Evolutionary conservation across 192 early-diverging fungal genomes (phyloP).

Genomic region (Radiomyces spectabilis): DNA sequence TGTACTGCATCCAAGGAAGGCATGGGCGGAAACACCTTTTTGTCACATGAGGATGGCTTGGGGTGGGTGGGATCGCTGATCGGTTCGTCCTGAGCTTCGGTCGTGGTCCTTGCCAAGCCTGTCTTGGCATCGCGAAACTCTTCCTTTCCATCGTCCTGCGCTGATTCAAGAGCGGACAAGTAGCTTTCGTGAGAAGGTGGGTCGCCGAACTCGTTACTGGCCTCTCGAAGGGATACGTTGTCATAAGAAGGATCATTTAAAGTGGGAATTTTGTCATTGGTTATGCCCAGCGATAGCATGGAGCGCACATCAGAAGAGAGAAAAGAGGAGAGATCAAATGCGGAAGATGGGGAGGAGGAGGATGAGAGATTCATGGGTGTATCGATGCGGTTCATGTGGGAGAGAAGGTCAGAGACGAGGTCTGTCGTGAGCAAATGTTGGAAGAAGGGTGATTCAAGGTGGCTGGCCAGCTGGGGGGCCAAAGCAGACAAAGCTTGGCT

Average conservation of each 20-base stretch:
- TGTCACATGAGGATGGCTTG: not conserved
- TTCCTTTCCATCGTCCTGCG: not conserved
- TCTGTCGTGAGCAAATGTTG: slow-evolving; percentile 9
- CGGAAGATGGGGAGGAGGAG: too few relatives aligned
- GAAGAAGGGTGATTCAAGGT: slow-evolving; percentile 16
- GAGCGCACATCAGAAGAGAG: too few relatives aligned
- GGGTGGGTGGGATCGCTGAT: not conserved
- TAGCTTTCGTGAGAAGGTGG: too few relatives aligned
- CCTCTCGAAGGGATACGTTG: too few relatives aligned
- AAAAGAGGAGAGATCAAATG: too few relatives aligned
- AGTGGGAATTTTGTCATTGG: too few relatives aligned
- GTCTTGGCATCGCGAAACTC: not conserved
- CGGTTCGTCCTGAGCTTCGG: too few relatives aligned
- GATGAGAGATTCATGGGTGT: too few relatives aligned
- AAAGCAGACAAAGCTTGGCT: not conserved
- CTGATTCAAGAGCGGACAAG: not conserved
- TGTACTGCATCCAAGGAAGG: slow-evolving; percentile 17
- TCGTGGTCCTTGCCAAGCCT: not conserved
- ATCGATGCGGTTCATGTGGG: too few relatives aligned
- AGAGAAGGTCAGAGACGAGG: not conserved
- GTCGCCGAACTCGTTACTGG: too few relatives aligned
- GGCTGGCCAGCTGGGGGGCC: slow-evolving; percentile 13
- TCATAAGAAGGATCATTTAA: too few relatives aligned
- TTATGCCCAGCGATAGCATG: too few relatives aligned
- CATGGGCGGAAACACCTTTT: slow-evolving; percentile 17